Evolutionary conservation across 768 basidiomycete species (phyloP), one percentile per base, ranked within the genome.

Genomic region (Amanita muscaria): DNA sequence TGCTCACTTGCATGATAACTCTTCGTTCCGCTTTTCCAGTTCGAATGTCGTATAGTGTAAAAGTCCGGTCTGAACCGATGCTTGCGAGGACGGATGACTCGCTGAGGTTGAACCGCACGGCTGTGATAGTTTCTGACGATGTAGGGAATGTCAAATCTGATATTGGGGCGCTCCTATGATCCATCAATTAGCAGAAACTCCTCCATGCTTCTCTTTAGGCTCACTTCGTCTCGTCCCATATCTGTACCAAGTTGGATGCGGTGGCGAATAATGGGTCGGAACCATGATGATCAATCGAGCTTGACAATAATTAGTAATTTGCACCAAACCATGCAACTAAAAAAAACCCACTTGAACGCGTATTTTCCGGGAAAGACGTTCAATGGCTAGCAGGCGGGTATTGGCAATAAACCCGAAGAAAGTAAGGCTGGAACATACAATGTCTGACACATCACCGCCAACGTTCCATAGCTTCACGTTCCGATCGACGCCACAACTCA

Each of bases 211-310:
- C 24, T 22, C 34, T 38, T 1, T 22, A 6, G 31, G 56, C 79
- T n/a, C 44, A 90, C 88, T 90, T 90, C 29, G 84, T 93, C 63
- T 97, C 91, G 54, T 99, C 96, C 96, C 96, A 99, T 52, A 99
- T 74, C 60, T 98, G 94, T 5, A 99, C 92, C 38, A 77, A 74
- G 53, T 84, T 89, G 0, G 91, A 94, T 2, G 91, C 92, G 0
- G 94, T 93, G 1, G 92, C 94, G 54, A 99, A 99, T 3, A 91
- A 62, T n/a, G 83, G 70, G 47, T 93, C 87, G 27, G 78, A 77
- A 36, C 84, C 76, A 59, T 98, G 96, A 58, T 97, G 96, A 54
- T 97, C 91, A 63, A 99, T 88, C 34, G 86, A 84, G 57, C 92
- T 94, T 54, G 45, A 51, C 42, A 41, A 11, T 44, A 44, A 48